Percentiles rank a stretch among this genome's conserved stretches.
Evolutionary conservation across 2,329 filamentous ascomycete species (phyloP).

Genomic region (Pseudocercospora pini-densiflorae): DNA sequence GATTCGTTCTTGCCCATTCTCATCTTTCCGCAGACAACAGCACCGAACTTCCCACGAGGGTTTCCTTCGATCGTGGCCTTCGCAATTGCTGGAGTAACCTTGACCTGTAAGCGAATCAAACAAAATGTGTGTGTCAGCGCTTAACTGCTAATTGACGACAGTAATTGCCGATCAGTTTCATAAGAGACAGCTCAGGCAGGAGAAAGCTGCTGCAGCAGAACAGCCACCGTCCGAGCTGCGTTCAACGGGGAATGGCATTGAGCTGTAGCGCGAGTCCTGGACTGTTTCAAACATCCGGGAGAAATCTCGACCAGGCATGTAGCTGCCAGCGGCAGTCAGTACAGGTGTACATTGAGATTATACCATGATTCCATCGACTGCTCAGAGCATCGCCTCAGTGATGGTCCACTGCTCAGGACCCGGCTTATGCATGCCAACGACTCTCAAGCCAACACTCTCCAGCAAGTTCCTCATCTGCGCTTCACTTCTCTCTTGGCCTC

Average conservation of each 20-base stretch:
- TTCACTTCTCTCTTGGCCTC: neutral
- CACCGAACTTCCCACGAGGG: constrained; percentile 12
- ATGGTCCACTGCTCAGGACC: neutral
- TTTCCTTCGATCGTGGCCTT: constrained; percentile 17
- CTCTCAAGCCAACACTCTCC: neutral
- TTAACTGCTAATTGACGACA: neutral
- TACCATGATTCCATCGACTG: neutral
- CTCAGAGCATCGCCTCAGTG: neutral
- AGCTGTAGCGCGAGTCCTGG: too few species aligned
- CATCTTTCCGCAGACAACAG: constrained; percentile 20
- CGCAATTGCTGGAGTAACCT: constrained; percentile 3
- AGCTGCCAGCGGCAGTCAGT: too few species aligned
- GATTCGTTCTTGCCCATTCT: constrained; percentile 17
- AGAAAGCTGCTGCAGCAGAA: neutral
- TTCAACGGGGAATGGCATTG: too few species aligned
- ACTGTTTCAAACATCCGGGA: too few species aligned
- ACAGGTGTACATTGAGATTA: too few species aligned
- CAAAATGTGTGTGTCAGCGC: too few species aligned
- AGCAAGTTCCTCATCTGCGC: neutral
- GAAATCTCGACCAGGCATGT: too few species aligned
- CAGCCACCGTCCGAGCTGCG: neutral
- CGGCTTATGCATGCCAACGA: neutral
- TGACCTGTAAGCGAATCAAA: constrained; percentile 6
- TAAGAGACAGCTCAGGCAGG: constrained; percentile 14
- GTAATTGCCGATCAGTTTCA: constrained; percentile 13